Evolutionary conservation across 2,329 filamentous ascomycete genomes (phyloP).

Genomic region (Xylaria sp.): DNA sequence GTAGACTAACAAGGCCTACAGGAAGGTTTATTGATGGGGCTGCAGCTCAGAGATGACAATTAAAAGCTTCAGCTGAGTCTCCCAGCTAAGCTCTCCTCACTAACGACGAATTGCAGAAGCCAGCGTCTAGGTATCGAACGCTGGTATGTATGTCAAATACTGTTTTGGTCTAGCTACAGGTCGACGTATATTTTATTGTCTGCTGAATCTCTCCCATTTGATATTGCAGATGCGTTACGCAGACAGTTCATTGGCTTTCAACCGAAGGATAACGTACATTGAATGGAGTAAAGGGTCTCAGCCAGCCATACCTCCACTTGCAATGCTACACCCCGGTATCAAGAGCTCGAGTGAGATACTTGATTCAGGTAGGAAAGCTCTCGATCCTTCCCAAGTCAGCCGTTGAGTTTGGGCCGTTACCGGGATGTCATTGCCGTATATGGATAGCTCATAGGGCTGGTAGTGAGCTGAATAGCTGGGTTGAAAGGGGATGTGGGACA

Average conservation of each 20-base stretch:
- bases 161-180: not conserved
- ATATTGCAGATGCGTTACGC: not conserved
- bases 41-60: too few species aligned
- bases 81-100: not conserved
- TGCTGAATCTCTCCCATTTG: not conserved
- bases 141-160: not conserved
- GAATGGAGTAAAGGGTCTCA: not conserved
- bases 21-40: too few species aligned
- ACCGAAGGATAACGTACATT: not conserved
- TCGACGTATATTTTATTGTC: not conserved
- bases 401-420: not conserved
- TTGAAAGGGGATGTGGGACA: not conserved
- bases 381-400: not conserved
- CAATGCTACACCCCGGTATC: not conserved
- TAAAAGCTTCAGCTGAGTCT: not conserved
- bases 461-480: slow-evolving; percentile 2
- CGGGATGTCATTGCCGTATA: not conserved
- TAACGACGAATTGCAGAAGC: not conserved
- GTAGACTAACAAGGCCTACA: too few species aligned
- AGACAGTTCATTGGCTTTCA: not conserved
- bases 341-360: not conserved
- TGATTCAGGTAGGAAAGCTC: not conserved
- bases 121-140: not conserved
- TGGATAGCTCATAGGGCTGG: not conserved
- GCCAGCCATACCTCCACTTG: not conserved